Evolutionary conservation across 306 rosid species (phyloP).

Genomic region (Quercus glauca): DNA sequence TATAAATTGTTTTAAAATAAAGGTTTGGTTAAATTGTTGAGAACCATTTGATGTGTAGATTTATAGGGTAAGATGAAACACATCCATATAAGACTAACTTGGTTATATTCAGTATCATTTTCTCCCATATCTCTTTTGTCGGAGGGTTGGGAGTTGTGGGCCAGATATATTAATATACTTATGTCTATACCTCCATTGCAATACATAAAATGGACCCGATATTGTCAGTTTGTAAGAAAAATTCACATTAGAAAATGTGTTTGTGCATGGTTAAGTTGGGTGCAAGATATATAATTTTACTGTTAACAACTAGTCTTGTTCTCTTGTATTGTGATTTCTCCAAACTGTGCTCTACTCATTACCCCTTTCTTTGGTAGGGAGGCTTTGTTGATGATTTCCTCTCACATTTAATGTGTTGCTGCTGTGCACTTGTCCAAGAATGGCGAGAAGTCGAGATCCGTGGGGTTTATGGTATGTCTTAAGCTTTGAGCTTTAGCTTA

Average conservation of each 20-base stretch:
- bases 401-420: constrained; percentile 96
- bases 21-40: neutral
- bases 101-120: neutral
- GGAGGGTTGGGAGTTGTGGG: neutral
- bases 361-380: constrained; percentile 51
- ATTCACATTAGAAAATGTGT: neutral
- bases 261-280: neutral
- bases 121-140: neutral
- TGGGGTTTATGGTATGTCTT: constrained; percentile 61
- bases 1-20: neutral
- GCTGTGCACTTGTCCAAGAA: constrained; percentile 99
- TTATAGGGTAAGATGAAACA: neutral
- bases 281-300: neutral
- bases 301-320: neutral
- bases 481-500: constrained; percentile 8
- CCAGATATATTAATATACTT: neutral
- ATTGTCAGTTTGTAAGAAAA: neutral
- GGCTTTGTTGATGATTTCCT: constrained; percentile 90
- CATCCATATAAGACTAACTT: neutral
- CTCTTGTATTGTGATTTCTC: constrained; percentile 6
- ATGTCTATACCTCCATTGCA: no score
- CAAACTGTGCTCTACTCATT: constrained; percentile 16
- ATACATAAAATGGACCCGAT: neutral
- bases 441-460: constrained; percentile 98
- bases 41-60: neutral